Evolutionary conservation across 495 filamentous ascomycete species (phyloP).

Genomic region (Penicillium subrubescens): DNA sequence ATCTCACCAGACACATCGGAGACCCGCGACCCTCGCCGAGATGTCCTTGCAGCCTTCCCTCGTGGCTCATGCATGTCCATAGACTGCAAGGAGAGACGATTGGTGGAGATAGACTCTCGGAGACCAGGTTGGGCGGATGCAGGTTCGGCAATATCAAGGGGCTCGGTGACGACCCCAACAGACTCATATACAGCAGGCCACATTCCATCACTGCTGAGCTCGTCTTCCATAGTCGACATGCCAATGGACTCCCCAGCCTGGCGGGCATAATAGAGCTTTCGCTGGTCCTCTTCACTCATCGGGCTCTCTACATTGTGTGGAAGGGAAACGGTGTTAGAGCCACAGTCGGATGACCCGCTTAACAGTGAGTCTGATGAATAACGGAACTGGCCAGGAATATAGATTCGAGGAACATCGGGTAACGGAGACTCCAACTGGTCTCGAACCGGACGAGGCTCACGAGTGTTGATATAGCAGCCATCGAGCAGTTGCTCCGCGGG

Average conservation of each 20-base stretch:
- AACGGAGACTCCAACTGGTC: constrained; percentile 41
- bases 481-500: constrained; percentile 49
- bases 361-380: constrained; percentile 72
- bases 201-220: background rate
- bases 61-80: background rate
- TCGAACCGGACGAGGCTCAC: constrained; percentile 40
- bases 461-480: constrained; percentile 49
- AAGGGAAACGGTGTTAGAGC: constrained; percentile 65
- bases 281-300: constrained; percentile 75
- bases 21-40: background rate
- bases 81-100: background rate
- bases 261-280: constrained; percentile 69
- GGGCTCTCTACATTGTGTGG: constrained; percentile 81
- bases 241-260: constrained; percentile 49
- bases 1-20: constrained; percentile 7
- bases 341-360: constrained; percentile 55
- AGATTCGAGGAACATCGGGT: constrained; percentile 49
- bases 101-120: background rate
- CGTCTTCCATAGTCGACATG: constrained; percentile 8
- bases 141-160: background rate
- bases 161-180: background rate
- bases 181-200: constrained; percentile 3
- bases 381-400: constrained; percentile 54
- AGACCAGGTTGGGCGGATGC: background rate
- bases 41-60: background rate